Base-by-base conservation (phyloP, 1,284 basidiomycete genomes). In the Testicularia cyperi region DNA sequence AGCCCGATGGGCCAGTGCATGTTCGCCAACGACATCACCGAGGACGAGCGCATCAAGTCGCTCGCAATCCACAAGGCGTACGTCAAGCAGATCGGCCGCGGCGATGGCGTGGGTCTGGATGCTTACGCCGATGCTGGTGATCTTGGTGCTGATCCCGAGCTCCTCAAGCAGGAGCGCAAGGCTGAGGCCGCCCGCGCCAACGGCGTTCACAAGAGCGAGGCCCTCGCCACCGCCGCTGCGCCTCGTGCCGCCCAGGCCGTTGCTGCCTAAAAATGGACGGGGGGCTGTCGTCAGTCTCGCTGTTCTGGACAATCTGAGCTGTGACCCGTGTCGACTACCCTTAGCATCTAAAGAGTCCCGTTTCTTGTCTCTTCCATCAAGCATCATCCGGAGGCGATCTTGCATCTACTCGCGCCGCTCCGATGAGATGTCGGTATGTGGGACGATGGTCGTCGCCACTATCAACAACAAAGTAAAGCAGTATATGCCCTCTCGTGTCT, bases 61-160 rank as follows among this genome's bases (percentile, higher is more conserved):
- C 74, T 80, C 43, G 70, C 72, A 38, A 67, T 66, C 12, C 79
- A 80, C 78, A 80, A 80, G 75, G 62, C 64, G 21, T 77, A 78
- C 57, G 68, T 79, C 64, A 68, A 67, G 48, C 42, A 62, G 41
- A 56, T 47, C 28, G 53, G 58, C 38, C 74, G 75, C 40, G 74
- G 73, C 23, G 52, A 60, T 24, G 78, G 78, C 38, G 70, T 75
- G 16, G 78, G 77, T 32, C 67, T 75, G 27, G 78, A 80, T 38
- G 78, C 78, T 21, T 79, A 78, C 49, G 78, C 79, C 47, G 79
- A 80, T 47, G 78, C 78, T 37, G 77, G 78, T 30, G 79, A 80
- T 53, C 71, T 80, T 25, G 79, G 79, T 24, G 68, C 72, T 34
- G 74, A 76, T 46, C 61, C 77, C 53, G 54, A 69, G 73, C 36